A percentile compares a stretch with the other conserved stretches of the same genome.
phyloP scores from a whole-genome alignment of 2,329 filamentous ascomycete genomes.

The Malbranchea cinnamomea region DNA sequence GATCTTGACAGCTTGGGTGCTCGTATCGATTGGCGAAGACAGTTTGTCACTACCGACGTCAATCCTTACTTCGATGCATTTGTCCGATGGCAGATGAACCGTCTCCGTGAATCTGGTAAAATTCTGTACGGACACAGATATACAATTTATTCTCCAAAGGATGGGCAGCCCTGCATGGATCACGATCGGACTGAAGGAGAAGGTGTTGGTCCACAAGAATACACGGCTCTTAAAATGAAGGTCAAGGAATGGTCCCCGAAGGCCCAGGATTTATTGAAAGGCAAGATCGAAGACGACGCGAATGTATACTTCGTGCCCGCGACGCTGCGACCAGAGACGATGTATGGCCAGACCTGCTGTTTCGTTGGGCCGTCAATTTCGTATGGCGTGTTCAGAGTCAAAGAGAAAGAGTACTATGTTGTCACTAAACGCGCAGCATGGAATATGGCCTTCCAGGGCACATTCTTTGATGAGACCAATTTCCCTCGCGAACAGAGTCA shows the following conservation, averaged over 20 bases:
- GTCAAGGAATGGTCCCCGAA: constrained; percentile 77
- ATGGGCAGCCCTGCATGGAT: constrained; percentile 76
- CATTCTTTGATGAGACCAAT: constrained; percentile 45
- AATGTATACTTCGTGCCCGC: constrained; percentile 84
- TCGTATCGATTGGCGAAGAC: constrained; percentile 82
- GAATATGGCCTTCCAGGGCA: constrained; percentile 92
- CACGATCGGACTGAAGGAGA: constrained; percentile 72
- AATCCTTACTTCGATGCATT: constrained; percentile 97
- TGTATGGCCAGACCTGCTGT: constrained; percentile 96
- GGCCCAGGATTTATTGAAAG: constrained; percentile 55
- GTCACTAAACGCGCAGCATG: constrained; percentile 68
- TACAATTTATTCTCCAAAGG: constrained; percentile 84
- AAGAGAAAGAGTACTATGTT: constrained; percentile 67
- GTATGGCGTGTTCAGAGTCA: constrained; percentile 76
- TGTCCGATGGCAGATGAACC: constrained; percentile 93
- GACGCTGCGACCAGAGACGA: constrained; percentile 87
- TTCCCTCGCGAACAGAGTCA: constrained; percentile 49
- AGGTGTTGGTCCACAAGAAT: constrained; percentile 75
- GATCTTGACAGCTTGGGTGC: constrained; percentile 75
- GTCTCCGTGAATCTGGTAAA: constrained; percentile 75
- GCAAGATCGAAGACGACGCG: constrained; percentile 62
- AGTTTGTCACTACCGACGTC: constrained; percentile 86
- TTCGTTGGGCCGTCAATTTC: constrained; percentile 74
- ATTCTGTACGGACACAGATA: constrained; percentile 89
- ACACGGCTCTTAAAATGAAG: constrained; percentile 81